Evolutionary conservation across 1,284 basidiomycete species (phyloP).

Genomic region (Ceratorhiza oryzae-sativae): DNA sequence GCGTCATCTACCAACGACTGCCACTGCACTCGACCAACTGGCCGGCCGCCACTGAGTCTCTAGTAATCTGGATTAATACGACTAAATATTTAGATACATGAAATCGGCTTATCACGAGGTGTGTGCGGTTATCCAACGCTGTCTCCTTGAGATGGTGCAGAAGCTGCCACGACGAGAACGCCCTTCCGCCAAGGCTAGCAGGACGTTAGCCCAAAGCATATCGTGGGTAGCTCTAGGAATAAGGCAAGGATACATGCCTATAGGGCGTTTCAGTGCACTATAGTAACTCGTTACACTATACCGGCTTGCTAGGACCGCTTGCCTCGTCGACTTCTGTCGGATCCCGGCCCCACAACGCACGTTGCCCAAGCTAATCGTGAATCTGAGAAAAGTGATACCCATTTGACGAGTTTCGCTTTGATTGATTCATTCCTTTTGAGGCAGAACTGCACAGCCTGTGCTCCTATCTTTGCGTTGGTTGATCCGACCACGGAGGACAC

Average conservation of each 20-base stretch:
- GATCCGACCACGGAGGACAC: slow-evolving; percentile 14
- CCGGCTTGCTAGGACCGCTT: background rate
- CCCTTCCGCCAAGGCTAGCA: slow-evolving; percentile 10
- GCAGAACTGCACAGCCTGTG: slow-evolving; percentile 28
- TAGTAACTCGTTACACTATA: background rate
- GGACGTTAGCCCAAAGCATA: slow-evolving; percentile 18
- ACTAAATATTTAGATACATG: background rate
- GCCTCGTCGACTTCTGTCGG: slow-evolving; percentile 31
- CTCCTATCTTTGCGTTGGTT: slow-evolving; percentile 19
- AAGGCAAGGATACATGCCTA: background rate
- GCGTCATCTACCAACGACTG: background rate
- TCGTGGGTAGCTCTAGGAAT: slow-evolving; percentile 6
- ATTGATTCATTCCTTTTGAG: slow-evolving; percentile 10
- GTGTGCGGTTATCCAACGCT: background rate
- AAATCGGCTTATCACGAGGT: background rate
- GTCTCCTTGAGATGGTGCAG: slow-evolving; percentile 1
- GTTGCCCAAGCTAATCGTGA: slow-evolving; percentile 26
- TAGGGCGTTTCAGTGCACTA: background rate
- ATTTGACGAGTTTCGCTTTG: background rate
- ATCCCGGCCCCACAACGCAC: slow-evolving; percentile 28
- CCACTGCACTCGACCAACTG: background rate
- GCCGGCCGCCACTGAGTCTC: background rate
- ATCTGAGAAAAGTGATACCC: slow-evolving; percentile 32
- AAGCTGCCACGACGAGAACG: slow-evolving; percentile 14
- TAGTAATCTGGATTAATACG: background rate